phyloP scores from a whole-genome alignment of 148 eudicot genomes.

The Cornus controversa region DNA sequence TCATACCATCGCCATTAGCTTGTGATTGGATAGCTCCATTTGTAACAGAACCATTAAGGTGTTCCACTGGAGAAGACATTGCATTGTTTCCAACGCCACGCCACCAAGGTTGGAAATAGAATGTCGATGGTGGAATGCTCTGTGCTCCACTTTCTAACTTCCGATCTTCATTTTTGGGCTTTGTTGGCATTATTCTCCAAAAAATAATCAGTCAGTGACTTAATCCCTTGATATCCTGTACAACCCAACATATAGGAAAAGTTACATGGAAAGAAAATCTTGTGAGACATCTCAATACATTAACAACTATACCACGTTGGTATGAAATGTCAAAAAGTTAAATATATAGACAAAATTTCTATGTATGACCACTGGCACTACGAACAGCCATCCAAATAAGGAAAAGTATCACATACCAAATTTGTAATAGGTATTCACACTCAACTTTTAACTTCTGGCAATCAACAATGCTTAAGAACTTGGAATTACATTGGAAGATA shows the following conservation, averaged over 20 bases:
- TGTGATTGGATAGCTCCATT: constrained; percentile 26
- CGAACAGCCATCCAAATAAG: not conserved
- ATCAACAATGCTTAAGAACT: not conserved
- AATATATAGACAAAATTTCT: not conserved
- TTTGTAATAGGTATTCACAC: not conserved
- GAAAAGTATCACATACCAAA: not conserved
- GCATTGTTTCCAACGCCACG: constrained; percentile 36
- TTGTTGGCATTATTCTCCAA: constrained; percentile 43
- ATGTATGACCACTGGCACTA: not conserved
- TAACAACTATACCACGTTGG: not conserved
- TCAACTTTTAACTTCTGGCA: not conserved
- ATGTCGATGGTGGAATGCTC: constrained; percentile 20
- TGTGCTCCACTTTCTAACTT: constrained; percentile 23
- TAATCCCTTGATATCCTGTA: constrained; percentile 8
- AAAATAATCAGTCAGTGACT: constrained; percentile 2
- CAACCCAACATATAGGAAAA: constrained; percentile 1
- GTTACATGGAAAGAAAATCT: not conserved
- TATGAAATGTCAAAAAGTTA: not conserved
- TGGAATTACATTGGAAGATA: not conserved
- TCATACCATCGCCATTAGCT: constrained; percentile 27
- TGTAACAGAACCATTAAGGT: constrained; percentile 27
- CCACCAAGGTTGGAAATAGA: constrained; percentile 72
- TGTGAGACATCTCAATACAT: not conserved
- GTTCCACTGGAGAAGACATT: constrained; percentile 33
- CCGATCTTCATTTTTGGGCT: constrained; percentile 30